Percentiles rank a stretch among this genome's conserved stretches.
Conservation (phyloP, 2,329 filamentous ascomycete species). For the Paraphoma chrysanthemicola region DNA sequence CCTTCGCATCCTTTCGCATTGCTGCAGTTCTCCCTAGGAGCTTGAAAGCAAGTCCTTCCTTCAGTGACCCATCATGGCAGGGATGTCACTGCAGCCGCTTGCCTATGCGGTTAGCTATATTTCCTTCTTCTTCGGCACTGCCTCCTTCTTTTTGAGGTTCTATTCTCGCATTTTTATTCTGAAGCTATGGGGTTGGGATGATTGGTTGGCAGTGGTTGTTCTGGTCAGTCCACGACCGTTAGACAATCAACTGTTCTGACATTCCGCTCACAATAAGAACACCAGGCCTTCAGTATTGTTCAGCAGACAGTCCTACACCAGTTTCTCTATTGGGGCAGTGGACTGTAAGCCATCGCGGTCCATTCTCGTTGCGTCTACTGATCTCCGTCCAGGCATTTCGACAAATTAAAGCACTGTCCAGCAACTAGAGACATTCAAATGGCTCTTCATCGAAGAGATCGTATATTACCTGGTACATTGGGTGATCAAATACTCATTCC, state of each 20-base stretch:
- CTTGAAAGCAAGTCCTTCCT: not conserved
- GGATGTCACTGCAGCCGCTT: slow-evolving; percentile 21
- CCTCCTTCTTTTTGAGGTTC: slow-evolving; percentile 20
- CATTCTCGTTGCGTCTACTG: not conserved
- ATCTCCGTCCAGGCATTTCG: slow-evolving; percentile 6
- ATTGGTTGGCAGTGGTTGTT: slow-evolving; percentile 20
- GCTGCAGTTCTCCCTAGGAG: no score
- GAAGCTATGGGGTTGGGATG: slow-evolving; percentile 25
- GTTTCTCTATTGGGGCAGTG: slow-evolving; percentile 29
- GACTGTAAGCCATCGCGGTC: slow-evolving; percentile 14
- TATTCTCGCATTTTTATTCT: slow-evolving; percentile 23
- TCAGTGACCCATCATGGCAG: slow-evolving; percentile 9
- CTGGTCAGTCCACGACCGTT: slow-evolving; percentile 7
- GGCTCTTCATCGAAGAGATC: slow-evolving; percentile 41
- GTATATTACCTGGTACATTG: slow-evolving; percentile 42
- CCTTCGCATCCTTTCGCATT: no score
- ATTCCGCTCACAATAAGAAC: not conserved
- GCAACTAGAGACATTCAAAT: not conserved
- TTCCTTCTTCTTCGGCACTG: slow-evolving; percentile 20
- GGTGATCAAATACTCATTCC: slow-evolving; percentile 42
- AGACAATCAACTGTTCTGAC: not conserved
- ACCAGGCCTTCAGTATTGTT: slow-evolving; percentile 18
- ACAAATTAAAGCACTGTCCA: not conserved
- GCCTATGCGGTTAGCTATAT: slow-evolving; percentile 25
- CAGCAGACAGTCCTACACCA: slow-evolving; percentile 29